Percentiles rank a stretch among this genome's conserved stretches.
These are phyloP conservation scores for Russula sp. DNA, from an alignment of 768 basidiomycete genomes.

Conservation along the genomic window DNA sequence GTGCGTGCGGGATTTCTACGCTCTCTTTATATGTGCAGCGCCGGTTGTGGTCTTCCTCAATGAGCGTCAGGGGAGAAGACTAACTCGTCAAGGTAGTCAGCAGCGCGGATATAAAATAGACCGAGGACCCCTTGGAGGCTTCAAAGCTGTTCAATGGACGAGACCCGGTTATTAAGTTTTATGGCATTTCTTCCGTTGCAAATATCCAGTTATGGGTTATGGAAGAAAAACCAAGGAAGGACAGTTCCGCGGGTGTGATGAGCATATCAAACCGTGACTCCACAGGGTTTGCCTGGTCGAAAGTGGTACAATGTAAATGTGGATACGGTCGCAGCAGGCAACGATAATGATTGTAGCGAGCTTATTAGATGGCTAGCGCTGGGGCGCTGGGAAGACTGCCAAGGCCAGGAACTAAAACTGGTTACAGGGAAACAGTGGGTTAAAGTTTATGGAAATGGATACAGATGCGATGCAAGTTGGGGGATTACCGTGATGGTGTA, in stretches of 20 bases:
- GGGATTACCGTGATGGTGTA: too few species aligned
- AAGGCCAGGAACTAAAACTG: not conserved
- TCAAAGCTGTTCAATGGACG: not conserved
- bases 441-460: too few species aligned
- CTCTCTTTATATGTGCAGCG: constrained; percentile 8
- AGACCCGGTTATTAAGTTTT: not conserved
- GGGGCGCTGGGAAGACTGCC: not conserved
- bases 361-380: not conserved
- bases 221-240: not conserved
- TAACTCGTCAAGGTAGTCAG: not conserved
- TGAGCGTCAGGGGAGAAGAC: not conserved
- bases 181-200: not conserved
- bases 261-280: not conserved
- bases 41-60: not conserved
- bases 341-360: not conserved
- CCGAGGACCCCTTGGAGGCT: not conserved
- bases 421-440: not conserved
- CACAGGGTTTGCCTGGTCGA: not conserved
- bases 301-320: not conserved
- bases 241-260: not conserved
- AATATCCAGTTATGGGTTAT: not conserved
- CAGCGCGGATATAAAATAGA: not conserved
- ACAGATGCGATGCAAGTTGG: too few species aligned
- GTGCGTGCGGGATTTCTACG: not conserved
- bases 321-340: not conserved